Base-by-base conservation (phyloP, 176 grass and related monocot species). In the Oryza meridionalis region DNA sequence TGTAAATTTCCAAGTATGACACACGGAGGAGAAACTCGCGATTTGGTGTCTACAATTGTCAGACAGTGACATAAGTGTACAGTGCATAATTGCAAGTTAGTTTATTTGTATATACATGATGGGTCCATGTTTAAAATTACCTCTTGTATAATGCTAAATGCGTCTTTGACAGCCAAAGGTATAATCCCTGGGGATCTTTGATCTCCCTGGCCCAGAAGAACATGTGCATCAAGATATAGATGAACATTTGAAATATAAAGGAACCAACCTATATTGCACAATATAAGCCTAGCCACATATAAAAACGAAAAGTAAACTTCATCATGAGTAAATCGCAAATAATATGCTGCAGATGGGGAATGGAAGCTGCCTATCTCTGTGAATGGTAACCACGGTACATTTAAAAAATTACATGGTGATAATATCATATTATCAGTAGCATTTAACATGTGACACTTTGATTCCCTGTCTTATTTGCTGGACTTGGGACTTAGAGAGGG, bases 1-100 rank as follows among this genome's bases (percentile, higher is more conserved):
- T 99, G 84, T 99, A 99, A 91, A 99, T 99, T 92, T 99, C 97
- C 91, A 99, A 78, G 86, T 99, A 99, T 77, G 97, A 99, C 46
- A 99, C 97, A 3, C 97, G 93, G 65, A 99, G 88, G 59, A 99
- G 97, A 94, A 99, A 99, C 75, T 99, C 97, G 17, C 86, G 91
- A 76, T 91, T 92, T 63, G 97, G 93, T 19, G 93, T 99, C 97
- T 99, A 86, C 53, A 79, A 53, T 80, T 69, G 59, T 6, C 62
- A 75, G 89, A 16, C 51, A 66, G 33, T 43, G 45, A 55, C 61
- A 74, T 75, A 84, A 80, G 81, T 70, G 9, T 55, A 81, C 12
- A 82, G 10, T 35, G 51, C 42, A 76, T 27, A 75, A 45, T 33
- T 47, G 22, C 35, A 65, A 25, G 42, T 46, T 64, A 47, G 71